phyloP scores from a whole-genome alignment of 805 yeast species.

The Suhomyces xylopsoci region DNA sequence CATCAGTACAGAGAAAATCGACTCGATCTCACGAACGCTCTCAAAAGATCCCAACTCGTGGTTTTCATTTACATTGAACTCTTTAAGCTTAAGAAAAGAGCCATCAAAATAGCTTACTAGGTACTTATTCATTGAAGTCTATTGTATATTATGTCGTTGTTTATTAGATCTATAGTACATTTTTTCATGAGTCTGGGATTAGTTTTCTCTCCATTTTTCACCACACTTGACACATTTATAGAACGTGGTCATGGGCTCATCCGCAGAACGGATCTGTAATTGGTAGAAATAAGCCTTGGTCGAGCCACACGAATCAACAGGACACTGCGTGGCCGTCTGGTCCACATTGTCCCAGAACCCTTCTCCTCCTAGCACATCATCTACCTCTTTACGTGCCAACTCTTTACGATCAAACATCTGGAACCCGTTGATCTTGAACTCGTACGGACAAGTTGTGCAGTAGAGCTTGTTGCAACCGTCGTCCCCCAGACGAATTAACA shows the following conservation, averaged over 20 bases:
- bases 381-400: slow-evolving; percentile 84
- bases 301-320: slow-evolving; percentile 79
- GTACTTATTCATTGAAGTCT: no score
- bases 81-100: not conserved
- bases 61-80: slow-evolving; percentile 7
- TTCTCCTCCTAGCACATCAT: slow-evolving; percentile 93
- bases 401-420: slow-evolving; percentile 83
- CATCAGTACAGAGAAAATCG: not conserved
- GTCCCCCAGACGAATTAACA: slow-evolving; percentile 59
- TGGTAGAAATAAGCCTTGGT: slow-evolving; percentile 96
- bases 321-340: slow-evolving; percentile 92
- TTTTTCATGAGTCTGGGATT: not conserved
- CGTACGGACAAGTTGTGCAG: slow-evolving; percentile 94
- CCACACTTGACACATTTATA: slow-evolving; percentile 93
- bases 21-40: not conserved
- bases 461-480: slow-evolving; percentile 64
- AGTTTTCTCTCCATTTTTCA: slow-evolving; percentile 96
- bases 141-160: not conserved
- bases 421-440: slow-evolving; percentile 80
- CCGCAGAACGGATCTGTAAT: slow-evolving; percentile 94
- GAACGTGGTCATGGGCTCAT: slow-evolving; percentile 99
- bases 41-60: slow-evolving; percentile 10
- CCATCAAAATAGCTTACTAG: not conserved
- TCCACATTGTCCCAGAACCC: slow-evolving; percentile 99
- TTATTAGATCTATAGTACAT: not conserved